These are phyloP conservation scores for Nosema muscidifuracis DNA, from an alignment of 371 early-diverging fungal species.

Conservation along the genomic window DNA sequence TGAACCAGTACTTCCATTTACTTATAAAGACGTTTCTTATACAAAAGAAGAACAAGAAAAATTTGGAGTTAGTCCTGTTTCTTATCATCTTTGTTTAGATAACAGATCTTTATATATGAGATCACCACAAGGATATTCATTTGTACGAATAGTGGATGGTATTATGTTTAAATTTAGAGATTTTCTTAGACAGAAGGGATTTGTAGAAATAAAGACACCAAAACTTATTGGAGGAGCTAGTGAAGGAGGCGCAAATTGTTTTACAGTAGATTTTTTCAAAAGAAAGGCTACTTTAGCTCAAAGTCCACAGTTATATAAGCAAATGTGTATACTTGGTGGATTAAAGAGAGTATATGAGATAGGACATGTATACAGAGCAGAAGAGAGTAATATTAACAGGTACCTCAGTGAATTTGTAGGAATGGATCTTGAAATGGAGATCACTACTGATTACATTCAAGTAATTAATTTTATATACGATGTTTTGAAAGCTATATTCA, in stretches of 20 bases:
- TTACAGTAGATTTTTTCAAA: constrained; percentile 91
- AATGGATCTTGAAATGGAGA: constrained; percentile 98
- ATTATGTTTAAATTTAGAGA: constrained; percentile 86
- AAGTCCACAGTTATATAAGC: constrained; percentile 98
- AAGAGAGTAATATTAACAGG: constrained; percentile 91
- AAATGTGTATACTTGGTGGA: constrained; percentile 94
- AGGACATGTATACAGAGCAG: constrained; percentile 98
- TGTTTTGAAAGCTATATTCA: constrained; percentile 81
- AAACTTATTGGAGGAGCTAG: constrained; percentile 88
- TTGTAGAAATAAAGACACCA: constrained; percentile 95
- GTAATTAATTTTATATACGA: constrained; percentile 79
- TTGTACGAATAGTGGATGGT: constrained; percentile 88
- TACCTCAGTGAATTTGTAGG: constrained; percentile 99
- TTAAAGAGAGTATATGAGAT: constrained; percentile 96
- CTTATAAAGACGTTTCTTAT: constrained; percentile 83
- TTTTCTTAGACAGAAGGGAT: constrained; percentile 72
- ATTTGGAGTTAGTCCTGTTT: constrained; percentile 65
- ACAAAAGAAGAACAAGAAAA: constrained; percentile 68
- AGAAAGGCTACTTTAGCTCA: constrained; percentile 86
- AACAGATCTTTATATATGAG: constrained; percentile 89
- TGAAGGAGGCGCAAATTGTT: constrained; percentile 98
- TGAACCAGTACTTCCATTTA: constrained; percentile 72
- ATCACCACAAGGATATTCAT: constrained; percentile 87
- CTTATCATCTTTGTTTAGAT: constrained; percentile 84
- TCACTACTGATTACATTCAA: constrained; percentile 92